These are phyloP conservation scores for Penicillium goetzii DNA, from an alignment of 495 filamentous ascomycete genomes.

Conservation along the genomic window DNA sequence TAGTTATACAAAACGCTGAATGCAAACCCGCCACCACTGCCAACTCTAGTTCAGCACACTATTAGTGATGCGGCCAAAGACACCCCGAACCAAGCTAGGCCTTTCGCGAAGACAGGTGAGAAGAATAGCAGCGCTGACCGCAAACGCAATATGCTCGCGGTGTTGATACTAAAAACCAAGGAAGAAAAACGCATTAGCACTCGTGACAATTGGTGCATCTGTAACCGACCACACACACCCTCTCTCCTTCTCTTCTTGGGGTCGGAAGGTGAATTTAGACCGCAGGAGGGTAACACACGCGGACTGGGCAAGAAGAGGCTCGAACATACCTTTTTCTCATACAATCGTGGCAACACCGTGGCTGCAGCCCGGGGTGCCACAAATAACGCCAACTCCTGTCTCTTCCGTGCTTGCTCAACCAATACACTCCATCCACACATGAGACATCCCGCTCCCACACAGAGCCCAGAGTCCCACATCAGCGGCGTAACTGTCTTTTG, in stretches of 20 bases:
- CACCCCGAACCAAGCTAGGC: constrained; percentile 68
- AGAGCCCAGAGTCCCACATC: constrained; percentile 71
- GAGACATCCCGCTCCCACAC: constrained; percentile 73
- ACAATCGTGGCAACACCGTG: constrained; percentile 74
- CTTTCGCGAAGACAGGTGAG: constrained; percentile 72
- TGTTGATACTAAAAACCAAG: constrained; percentile 61
- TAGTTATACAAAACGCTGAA: constrained; percentile 23
- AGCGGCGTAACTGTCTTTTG: constrained; percentile 54
- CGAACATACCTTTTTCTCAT: constrained; percentile 60
- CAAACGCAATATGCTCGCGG: constrained; percentile 76
- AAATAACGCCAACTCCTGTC: constrained; percentile 83
- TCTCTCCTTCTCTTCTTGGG: not conserved
- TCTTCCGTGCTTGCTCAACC: constrained; percentile 66
- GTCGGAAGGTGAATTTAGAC: constrained; percentile 12
- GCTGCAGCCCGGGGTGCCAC: constrained; percentile 83
- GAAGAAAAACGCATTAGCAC: constrained; percentile 31
- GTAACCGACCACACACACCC: constrained; percentile 8
- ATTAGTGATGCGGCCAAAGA: constrained; percentile 68
- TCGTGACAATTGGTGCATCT: constrained; percentile 17
- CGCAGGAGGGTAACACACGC: constrained; percentile 31
- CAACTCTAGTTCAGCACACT: constrained; percentile 52
- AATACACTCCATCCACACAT: constrained; percentile 87
- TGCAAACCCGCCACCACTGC: not conserved
- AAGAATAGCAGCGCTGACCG: constrained; percentile 73
- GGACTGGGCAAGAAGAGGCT: constrained; percentile 18